Evolutionary conservation across 2,329 filamentous ascomycete genomes (phyloP).

Genomic region (Aureobasidium sp.): DNA sequence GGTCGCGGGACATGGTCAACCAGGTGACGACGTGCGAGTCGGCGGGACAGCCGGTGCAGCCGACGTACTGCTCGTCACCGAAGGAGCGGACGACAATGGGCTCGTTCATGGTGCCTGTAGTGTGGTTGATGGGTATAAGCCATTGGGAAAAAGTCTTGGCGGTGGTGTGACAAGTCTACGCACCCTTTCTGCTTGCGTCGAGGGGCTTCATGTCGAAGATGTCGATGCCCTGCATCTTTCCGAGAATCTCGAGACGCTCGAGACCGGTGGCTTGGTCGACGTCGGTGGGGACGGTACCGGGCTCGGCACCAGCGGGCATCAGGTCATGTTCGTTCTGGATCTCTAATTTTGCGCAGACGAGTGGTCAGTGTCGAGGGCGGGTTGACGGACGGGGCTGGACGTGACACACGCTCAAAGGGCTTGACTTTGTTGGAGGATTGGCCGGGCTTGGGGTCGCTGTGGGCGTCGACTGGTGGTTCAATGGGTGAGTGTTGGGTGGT

Average conservation of each 20-base stretch:
- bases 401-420: conserved; percentile 38
- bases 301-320: conserved; percentile 69
- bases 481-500: conserved; percentile 20
- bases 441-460: conserved; percentile 31
- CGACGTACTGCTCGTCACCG: conserved; percentile 92
- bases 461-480: conserved; percentile 24
- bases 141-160: conserved; percentile 3
- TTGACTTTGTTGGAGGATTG: conserved; percentile 36
- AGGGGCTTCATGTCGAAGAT: conserved; percentile 98
- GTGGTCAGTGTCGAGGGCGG: background rate
- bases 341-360: conserved; percentile 49
- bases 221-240: conserved; percentile 98
- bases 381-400: no score
- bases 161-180: conserved; percentile 24
- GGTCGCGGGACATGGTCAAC: conserved; percentile 81
- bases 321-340: conserved; percentile 79
- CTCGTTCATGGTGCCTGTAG: conserved; percentile 72
- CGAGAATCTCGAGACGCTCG: conserved; percentile 95
- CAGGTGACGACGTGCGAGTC: conserved; percentile 89
- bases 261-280: conserved; percentile 94
- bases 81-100: conserved; percentile 86
- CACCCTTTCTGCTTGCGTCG: conserved; percentile 82
- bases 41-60: conserved; percentile 88
- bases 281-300: conserved; percentile 85
- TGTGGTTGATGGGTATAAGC: background rate